A percentile compares a stretch with the other conserved stretches of the same genome.
phyloP scores from a whole-genome alignment of 1,139 yeast genomes.

The Citeromyces siamensis region DNA sequence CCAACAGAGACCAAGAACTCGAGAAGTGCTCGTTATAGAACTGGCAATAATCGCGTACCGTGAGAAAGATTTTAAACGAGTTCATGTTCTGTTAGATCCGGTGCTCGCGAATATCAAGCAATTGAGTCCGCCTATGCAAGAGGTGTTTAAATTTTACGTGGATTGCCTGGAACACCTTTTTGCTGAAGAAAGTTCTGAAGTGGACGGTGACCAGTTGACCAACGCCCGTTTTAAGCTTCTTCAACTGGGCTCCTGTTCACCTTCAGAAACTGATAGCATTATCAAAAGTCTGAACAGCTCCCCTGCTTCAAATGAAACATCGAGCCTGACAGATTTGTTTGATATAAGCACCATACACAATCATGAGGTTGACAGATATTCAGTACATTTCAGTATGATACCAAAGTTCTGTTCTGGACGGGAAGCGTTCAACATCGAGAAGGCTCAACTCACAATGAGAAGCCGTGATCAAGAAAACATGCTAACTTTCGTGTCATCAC shows the following conservation, averaged over 20 bases:
- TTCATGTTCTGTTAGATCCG: not conserved
- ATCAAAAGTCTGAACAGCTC: conserved; percentile 12
- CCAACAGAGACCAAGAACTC: conserved; percentile 37
- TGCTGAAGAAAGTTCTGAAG: not conserved
- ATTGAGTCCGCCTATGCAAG: not conserved
- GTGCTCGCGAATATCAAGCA: not conserved
- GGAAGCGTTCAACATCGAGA: no score
- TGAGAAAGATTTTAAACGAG: conserved; percentile 33
- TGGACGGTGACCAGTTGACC: conserved; percentile 8
- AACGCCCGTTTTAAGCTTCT: conserved; percentile 15
- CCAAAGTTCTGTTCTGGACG: no score
- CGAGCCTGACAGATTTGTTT: conserved; percentile 23
- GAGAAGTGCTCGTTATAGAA: conserved; percentile 72
- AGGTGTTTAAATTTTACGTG: conserved; percentile 48
- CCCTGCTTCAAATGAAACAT: conserved; percentile 15
- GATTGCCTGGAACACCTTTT: conserved; percentile 47
- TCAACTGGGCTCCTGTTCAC: conserved; percentile 23
- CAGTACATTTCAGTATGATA: no score
- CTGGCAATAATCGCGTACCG: conserved; percentile 62
- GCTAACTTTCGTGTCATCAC: not conserved
- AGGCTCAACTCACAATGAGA: not conserved
- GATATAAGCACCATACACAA: conserved; percentile 12
- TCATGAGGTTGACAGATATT: no score
- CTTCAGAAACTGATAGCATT: conserved; percentile 16
- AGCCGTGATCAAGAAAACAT: not conserved